A percentile compares a stretch with the other conserved stretches of the same genome.
Evolutionary conservation across 2,329 filamentous ascomycete genomes (phyloP).

Genomic region (Fusarium nematophilum): DNA sequence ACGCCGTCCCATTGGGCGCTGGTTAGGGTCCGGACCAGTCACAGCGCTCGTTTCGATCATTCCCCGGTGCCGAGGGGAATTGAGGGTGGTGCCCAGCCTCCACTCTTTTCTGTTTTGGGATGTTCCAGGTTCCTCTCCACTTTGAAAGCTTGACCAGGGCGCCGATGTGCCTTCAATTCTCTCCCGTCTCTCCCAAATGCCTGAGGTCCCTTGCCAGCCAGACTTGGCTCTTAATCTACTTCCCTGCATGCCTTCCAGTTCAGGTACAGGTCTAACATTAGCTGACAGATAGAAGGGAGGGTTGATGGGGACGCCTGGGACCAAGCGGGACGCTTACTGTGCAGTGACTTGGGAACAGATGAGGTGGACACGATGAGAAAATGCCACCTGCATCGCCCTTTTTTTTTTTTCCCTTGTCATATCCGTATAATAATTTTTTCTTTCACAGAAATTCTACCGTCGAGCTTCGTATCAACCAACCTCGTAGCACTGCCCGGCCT

Average conservation of each 20-base stretch:
- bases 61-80: conserved; percentile 19
- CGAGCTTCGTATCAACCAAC: neutral
- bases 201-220: conserved; percentile 30
- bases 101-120: conserved; percentile 22
- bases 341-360: too few relatives aligned
- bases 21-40: conserved; percentile 8
- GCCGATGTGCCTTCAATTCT: conserved; percentile 22
- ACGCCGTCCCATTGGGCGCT: conserved; percentile 29
- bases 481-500: conserved; percentile 27
- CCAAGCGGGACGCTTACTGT: neutral
- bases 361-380: too few relatives aligned
- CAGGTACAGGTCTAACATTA: too few relatives aligned
- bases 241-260: conserved; percentile 9
- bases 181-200: conserved; percentile 26
- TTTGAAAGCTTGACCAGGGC: conserved; percentile 33
- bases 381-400: too few relatives aligned
- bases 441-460: neutral
- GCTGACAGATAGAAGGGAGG: conserved; percentile 15
- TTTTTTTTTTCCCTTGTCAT: too few relatives aligned
- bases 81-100: conserved; percentile 13
- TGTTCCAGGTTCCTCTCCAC: conserved; percentile 18
- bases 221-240: conserved; percentile 32
- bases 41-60: conserved; percentile 4
- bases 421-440: too few relatives aligned
- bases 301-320: conserved; percentile 24